Base-by-base conservation (phyloP, 2,329 filamentous ascomycete genomes). In the Fusarium sp. region DNA sequence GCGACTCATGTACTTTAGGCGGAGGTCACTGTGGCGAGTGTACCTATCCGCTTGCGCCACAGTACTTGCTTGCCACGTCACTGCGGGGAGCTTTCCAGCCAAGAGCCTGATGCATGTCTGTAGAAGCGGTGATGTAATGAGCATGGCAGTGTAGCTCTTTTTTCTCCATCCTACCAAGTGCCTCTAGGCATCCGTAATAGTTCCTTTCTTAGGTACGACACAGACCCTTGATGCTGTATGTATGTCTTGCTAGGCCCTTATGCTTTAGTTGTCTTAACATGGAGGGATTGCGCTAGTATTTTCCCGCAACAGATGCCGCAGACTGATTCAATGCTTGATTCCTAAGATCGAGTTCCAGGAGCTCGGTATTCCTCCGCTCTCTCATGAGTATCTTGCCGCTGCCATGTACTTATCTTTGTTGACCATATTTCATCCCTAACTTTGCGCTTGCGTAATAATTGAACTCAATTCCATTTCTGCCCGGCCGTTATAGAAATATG, bases 21-120 rank as follows among this genome's bases (percentile, higher is more conserved):
- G 15, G 24, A 24, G 3, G 3, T 6, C 1, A 6, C 1, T 0
- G 34, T n/a, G 11, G 13, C 10, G 11, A 2, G 3, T 34, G 7
- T 69, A 65, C 59, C 30, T 65, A n/a, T 16, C 4, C 6, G 13
- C 24, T 25, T 30, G 38, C 5, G 5, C 12, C 5, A 18, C 15
- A 38, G 38, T 71, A 71, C 68, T 49, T 54, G 20, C 4, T 6
- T 40, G 30, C 53, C 29, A 51, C 38, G 68, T 71, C 48, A 62
- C 64, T 71, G 64, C 68, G 68, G 68, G 68, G 68, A 71, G 68
- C 68, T 71, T 65, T 29, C 60, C 41, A 58, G 54, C 30, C 55
- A 48, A 44, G 29, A 65, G 27, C 10, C 24, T 20, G 13, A 34
- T 53, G 24, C 18, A 52, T 34, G 24, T n/a, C 24, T 52, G 30